Base-by-base conservation (phyloP, 495 filamentous ascomycete species). In the Tuber borchii region DNA sequence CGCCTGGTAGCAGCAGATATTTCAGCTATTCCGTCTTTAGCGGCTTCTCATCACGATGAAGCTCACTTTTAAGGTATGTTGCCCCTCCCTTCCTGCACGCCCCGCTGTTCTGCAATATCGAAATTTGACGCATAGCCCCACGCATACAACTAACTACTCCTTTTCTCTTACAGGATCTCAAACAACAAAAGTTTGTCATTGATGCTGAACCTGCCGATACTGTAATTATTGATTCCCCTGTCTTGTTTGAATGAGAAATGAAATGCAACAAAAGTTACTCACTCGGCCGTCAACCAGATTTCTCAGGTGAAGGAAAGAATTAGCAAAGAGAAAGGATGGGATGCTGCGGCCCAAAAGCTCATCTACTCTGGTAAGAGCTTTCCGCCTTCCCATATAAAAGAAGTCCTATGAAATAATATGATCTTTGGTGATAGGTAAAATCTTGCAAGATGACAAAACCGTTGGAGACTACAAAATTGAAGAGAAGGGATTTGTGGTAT, bases 401-500 rank as follows among this genome's bases (percentile, higher is more conserved):
- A 51, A 61, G 61, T 43, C 56, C 26, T 26, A 34, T 65, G 31
- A 65, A 65, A 34, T 65, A 65, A 65, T 34, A 34, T 34, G 31
- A 83, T 74, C 22, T 68, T 16, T 22, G 40, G 26, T 70, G 48
- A 42, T 79, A 97, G 94, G 95, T 85, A 99, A 99, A 86, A 97
- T 99, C 77, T 88, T 99, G 76, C 93, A 97, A 85, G 95, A 99
- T 92, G 92, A 91, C 76, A 95, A 97, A 81, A 95, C 95, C 22
- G 91, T 98, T 79, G 93, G 94, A 83, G 92, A 91, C 8, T 97
- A 97, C 87, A 96, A 91, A 85, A 97, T 99, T 75, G 95, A 99
- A 86, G 95, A 98, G 88, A 99, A 98, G 88, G 95, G 95, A 39
- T 98, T 97, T 84, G 91, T 99, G 80, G 96, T 99, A 68, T 99